Evolutionary conservation across 2,329 filamentous ascomycete species (phyloP).

Genomic region (Colletotrichum ledebouriae): DNA sequence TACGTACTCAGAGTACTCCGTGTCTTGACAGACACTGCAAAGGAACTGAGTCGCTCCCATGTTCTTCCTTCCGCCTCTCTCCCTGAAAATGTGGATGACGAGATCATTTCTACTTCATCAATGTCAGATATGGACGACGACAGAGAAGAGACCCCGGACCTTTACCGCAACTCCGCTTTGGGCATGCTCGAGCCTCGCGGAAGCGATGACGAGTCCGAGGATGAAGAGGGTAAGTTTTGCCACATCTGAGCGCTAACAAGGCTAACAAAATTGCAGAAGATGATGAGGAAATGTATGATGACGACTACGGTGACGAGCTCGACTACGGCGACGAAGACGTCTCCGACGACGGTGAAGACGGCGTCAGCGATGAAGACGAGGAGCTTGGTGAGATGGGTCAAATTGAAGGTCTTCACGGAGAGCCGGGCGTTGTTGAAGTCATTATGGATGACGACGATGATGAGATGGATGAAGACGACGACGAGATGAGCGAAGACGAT

Average conservation of each 20-base stretch:
- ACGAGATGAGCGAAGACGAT: conserved; percentile 66
- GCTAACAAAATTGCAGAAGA: conserved; percentile 54
- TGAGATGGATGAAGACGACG: conserved; percentile 74
- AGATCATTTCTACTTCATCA: conserved; percentile 88
- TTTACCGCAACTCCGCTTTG: conserved; percentile 95
- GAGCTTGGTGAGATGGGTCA: conserved; percentile 86
- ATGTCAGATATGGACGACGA: conserved; percentile 89
- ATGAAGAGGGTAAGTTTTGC: conserved; percentile 69
- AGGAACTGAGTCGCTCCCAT: conserved; percentile 85
- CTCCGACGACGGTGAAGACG: conserved; percentile 83
- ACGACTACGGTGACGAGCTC: conserved; percentile 93
- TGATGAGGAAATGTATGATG: conserved; percentile 93
- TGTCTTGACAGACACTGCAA: conserved; percentile 87
- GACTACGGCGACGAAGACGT: conserved; percentile 88
- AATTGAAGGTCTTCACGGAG: conserved; percentile 80
- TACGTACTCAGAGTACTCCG: conserved; percentile 94
- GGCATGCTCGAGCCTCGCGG: conserved; percentile 92
- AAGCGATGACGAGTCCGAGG: conserved; percentile 85
- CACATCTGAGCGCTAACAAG: conserved; percentile 23
- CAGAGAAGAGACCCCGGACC: conserved; percentile 93
- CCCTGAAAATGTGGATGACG: conserved; percentile 81
- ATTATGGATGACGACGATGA: conserved; percentile 81
- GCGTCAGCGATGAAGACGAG: conserved; percentile 91
- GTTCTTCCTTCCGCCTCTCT: conserved; percentile 77
- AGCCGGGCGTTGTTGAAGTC: conserved; percentile 76